Evolutionary conservation across 305 asterid genomes (phyloP).

Genomic region (Galium porrigens): DNA sequence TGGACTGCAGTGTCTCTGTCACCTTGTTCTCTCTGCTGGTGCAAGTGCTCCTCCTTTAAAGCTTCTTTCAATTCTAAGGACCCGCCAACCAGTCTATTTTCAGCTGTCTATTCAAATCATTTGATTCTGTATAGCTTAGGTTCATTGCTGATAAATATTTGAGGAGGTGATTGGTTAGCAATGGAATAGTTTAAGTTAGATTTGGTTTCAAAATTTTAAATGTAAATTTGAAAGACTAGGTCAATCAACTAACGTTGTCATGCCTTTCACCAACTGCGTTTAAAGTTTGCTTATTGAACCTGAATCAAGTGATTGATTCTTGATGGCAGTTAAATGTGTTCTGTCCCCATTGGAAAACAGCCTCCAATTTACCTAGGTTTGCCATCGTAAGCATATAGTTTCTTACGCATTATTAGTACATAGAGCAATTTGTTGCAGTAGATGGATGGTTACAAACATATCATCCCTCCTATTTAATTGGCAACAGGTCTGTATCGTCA

Average conservation of each 20-base stretch:
- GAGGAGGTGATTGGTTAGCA: neutral
- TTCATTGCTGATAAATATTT: neutral
- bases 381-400: neutral
- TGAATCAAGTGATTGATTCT: slow-evolving; percentile 1
- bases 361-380: neutral
- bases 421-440: neutral
- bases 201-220: neutral
- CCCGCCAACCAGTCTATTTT: neutral
- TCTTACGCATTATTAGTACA: neutral
- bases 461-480: neutral
- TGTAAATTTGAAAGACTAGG: neutral
- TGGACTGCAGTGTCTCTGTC: neutral
- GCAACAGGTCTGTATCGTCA: no score
- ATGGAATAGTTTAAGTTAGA: neutral
- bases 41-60: neutral
- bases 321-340: neutral
- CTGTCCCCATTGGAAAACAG: neutral
- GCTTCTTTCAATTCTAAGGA: neutral
- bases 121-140: neutral
- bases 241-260: neutral
- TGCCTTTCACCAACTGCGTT: neutral
- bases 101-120: neutral
- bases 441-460: neutral
- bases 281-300: neutral
- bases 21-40: slow-evolving; percentile 1